A percentile compares a stretch with the other conserved stretches of the same genome.
phyloP scores from a whole-genome alignment of 805 yeast species.

The Sungouiozyma intestinalis region DNA sequence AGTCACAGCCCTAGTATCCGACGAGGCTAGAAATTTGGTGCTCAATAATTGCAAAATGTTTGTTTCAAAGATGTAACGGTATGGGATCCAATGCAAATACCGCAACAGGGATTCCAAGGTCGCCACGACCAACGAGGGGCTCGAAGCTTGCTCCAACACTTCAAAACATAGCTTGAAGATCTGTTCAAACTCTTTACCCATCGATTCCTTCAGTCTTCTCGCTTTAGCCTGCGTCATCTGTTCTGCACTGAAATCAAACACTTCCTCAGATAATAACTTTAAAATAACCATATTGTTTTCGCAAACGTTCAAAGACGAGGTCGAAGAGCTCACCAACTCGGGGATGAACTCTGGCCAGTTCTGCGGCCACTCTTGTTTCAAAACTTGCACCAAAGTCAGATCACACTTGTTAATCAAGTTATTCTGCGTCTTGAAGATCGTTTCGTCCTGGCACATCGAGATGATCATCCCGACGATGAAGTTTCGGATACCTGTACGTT shows the following conservation, averaged over 20 bases:
- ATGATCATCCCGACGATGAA: conserved; percentile 91
- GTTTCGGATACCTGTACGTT: conserved; percentile 86
- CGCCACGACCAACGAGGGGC: conserved; percentile 72
- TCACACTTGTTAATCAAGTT: conserved; percentile 88
- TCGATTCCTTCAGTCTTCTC: conserved; percentile 64
- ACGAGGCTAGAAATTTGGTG: conserved; percentile 63
- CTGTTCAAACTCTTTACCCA: conserved; percentile 86
- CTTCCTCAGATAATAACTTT: conserved; percentile 85
- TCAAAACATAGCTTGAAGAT: conserved; percentile 90
- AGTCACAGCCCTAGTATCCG: conserved; percentile 72
- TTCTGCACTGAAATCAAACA: conserved; percentile 89
- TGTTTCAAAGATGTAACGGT: conserved; percentile 82
- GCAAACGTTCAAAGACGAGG: conserved; percentile 84
- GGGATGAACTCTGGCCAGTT: conserved; percentile 97
- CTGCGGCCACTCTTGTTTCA: conserved; percentile 98
- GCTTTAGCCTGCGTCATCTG: conserved; percentile 96
- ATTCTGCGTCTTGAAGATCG: conserved; percentile 56
- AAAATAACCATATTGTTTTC: conserved; percentile 95
- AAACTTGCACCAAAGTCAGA: conserved; percentile 82
- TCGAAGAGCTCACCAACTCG: conserved; percentile 76
- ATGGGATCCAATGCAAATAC: conserved; percentile 92
- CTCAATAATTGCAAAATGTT: conserved; percentile 63
- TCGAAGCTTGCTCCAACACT: conserved; percentile 80
- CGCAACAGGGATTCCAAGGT: conserved; percentile 74
- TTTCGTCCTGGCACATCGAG: conserved; percentile 76